A percentile compares a stretch with the other conserved stretches of the same genome.
Conservation (phyloP, 345 rosid genomes). For the Eucalyptus microcorys region DNA sequence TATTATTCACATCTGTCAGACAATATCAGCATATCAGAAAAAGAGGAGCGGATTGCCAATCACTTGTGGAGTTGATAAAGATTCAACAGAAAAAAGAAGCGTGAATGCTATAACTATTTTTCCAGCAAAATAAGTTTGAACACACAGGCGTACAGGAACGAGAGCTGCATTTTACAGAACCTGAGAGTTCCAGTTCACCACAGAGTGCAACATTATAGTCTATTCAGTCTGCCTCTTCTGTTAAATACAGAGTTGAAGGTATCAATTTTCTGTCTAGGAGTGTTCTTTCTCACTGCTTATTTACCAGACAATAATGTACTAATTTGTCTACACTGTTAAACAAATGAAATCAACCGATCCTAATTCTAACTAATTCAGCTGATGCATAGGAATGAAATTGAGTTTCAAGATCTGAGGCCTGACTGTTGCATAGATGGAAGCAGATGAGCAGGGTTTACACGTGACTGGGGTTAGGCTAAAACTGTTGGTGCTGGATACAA, state of each 20-base stretch:
- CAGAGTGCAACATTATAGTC: not conserved
- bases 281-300: not conserved
- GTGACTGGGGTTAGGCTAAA: accelerated
- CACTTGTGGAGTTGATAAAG: no score
- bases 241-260: not conserved
- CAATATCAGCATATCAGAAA: no score
- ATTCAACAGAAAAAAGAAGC: not conserved
- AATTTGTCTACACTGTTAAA: no score
- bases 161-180: not conserved
- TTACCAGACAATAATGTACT: no score
- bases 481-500: not conserved
- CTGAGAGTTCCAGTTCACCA: not conserved
- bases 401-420: not conserved
- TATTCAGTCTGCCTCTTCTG: not conserved
- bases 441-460: not conserved
- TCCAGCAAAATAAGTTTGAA: not conserved
- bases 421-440: not conserved
- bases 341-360: no score
- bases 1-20: no score
- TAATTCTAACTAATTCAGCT: no score
- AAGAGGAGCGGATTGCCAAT: no score
- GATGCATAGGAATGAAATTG: not conserved
- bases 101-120: not conserved
- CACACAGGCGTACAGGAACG: not conserved
- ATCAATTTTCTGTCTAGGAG: not conserved